Evolutionary conservation across 805 yeast genomes (phyloP).

Genomic region (Jamesozyma lodderae): DNA sequence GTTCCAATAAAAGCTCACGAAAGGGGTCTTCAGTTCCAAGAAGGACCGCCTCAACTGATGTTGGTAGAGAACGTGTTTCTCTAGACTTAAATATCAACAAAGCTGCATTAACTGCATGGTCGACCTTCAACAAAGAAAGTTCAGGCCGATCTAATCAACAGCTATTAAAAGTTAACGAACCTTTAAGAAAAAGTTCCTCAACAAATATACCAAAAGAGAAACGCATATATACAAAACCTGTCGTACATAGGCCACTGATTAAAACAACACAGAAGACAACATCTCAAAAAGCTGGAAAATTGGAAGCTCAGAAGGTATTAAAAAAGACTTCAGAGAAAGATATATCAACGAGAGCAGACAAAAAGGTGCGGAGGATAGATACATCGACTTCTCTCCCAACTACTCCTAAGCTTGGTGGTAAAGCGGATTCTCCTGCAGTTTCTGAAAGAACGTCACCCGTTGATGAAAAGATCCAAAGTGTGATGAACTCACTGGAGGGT

Average conservation of each 20-base stretch:
- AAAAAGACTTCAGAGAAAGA: too few species aligned
- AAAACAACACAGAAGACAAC: background rate
- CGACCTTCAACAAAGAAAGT: background rate
- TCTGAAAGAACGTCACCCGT: background rate
- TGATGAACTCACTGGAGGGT: constrained; percentile 38
- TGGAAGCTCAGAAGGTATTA: background rate
- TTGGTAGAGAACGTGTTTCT: background rate
- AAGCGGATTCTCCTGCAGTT: background rate
- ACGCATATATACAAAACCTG: background rate
- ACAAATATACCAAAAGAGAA: background rate
- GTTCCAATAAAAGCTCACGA: too few species aligned
- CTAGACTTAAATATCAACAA: constrained; percentile 4
- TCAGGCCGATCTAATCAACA: background rate
- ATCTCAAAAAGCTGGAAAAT: background rate
- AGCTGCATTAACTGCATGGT: constrained; percentile 10
- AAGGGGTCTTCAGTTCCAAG: background rate
- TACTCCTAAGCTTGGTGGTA: background rate
- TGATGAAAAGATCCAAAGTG: constrained; percentile 5
- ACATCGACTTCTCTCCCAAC: background rate
- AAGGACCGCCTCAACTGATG: background rate
- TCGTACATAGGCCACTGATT: background rate
- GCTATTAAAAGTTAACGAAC: background rate
- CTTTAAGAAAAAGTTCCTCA: background rate
- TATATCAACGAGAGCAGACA: background rate
- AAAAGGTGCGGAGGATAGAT: background rate